Base-by-base conservation (phyloP, 495 filamentous ascomycete genomes). In the Talaromyces nanjingensis region DNA sequence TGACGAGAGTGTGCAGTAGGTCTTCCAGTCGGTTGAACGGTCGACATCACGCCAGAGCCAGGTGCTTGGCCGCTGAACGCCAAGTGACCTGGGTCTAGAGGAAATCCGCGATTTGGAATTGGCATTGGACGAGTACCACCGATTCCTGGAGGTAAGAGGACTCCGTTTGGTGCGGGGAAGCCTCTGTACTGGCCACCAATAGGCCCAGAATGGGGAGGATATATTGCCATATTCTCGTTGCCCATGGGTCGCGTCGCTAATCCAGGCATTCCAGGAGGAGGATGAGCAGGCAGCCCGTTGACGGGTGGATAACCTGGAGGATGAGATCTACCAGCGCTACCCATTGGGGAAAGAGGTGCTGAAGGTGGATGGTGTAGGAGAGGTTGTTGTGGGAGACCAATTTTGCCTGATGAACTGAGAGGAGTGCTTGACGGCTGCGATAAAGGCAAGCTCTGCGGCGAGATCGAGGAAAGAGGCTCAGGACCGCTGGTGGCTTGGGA, bases 81-180 rank as follows among this genome's bases (percentile, higher is more conserved):
- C 49, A 76, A 71, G 56, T 74, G 76, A 3, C 71, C 76, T 24
- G 74, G 79, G 57, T 83, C 84, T 65, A 87, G 77, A 12, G 86
- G 83, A 67, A 87, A 89, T 2, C 86, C 84, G 66, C 90, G 81
- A 18, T 83, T 84, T 25, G 83, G 82, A 11, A 39, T 34, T n/a
- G 82, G 82, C 59, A 84, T 79, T 31, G 85, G 82, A 63, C 83
- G 81, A 52, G 31, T 16, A 64, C 80, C 74, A 59, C 81, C 79
- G 57, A 91, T 81, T 20, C 87, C 79, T 20, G 83, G 81, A 2
- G 84, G 84, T 42, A 84, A 77, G 9, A 84, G 74, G 66, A 89
- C 82, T 11, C 81, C 84, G 72, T 84, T 84, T 59, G 83, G 79
- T n/a, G 78, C 73, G 63, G 77, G 66, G 70, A 87, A 82, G 62